phyloP scores from a whole-genome alignment of 2,329 filamentous ascomycete genomes.

The Rhinocladiella mackenziei region DNA sequence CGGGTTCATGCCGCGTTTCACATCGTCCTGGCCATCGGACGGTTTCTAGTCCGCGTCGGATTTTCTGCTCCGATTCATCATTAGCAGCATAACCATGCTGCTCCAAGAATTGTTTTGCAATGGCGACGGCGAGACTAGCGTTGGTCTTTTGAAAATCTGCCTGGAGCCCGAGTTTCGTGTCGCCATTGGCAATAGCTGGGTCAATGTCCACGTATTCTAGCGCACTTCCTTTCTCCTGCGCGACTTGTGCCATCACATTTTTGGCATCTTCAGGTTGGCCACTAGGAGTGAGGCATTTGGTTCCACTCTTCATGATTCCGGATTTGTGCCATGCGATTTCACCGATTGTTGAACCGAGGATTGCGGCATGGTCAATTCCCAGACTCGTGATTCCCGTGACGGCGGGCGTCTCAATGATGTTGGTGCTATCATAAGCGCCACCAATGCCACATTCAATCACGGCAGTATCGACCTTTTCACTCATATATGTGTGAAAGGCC shows the following conservation, averaged over 20 bases:
- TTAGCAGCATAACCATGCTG: constrained; percentile 34
- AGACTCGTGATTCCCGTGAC: constrained; percentile 73
- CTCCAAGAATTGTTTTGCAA: constrained; percentile 41
- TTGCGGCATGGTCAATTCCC: constrained; percentile 77
- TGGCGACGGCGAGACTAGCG: constrained; percentile 56
- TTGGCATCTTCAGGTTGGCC: constrained; percentile 50
- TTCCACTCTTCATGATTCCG: constrained; percentile 71
- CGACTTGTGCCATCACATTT: constrained; percentile 54
- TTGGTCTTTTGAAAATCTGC: constrained; percentile 62
- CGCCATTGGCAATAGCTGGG: constrained; percentile 42
- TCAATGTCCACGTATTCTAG: constrained; percentile 45
- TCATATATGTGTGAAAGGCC: constrained; percentile 77
- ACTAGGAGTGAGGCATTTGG: constrained; percentile 60
- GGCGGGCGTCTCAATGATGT: constrained; percentile 68
- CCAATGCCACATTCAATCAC: constrained; percentile 93
- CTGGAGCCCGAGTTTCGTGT: constrained; percentile 55
- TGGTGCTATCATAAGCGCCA: constrained; percentile 89
- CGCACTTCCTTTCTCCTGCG: constrained; percentile 46
- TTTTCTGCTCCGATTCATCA: constrained; percentile 32
- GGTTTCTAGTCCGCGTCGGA: constrained; percentile 61
- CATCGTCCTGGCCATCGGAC: constrained; percentile 73
- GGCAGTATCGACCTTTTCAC: constrained; percentile 70
- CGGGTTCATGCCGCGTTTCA: constrained; percentile 59
- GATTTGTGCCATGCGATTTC: constrained; percentile 91
- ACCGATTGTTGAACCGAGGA: constrained; percentile 74